phyloP scores from a whole-genome alignment of 2,329 filamentous ascomycete genomes.

The Alternaria triticina region DNA sequence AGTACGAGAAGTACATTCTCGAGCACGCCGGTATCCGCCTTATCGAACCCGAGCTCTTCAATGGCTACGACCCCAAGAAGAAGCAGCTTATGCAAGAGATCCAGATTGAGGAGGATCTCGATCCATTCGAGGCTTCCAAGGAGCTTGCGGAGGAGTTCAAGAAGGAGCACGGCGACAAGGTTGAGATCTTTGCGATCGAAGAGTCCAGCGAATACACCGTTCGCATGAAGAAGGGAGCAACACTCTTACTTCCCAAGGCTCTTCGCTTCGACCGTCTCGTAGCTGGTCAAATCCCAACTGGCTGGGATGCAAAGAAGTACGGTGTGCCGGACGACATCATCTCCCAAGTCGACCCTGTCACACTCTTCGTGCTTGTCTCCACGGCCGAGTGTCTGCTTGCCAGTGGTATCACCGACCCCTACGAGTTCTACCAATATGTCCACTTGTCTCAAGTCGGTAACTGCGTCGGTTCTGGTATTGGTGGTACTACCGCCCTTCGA shows the following conservation, averaged over 20 bases:
- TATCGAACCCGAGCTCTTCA: slow-evolving; percentile 96
- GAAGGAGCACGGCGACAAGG: slow-evolving; percentile 95
- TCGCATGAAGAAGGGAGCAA: slow-evolving; percentile 92
- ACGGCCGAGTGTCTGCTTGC: slow-evolving; percentile 90
- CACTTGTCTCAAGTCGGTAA: slow-evolving; percentile 98
- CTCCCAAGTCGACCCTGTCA: slow-evolving; percentile 94
- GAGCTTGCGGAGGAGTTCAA: slow-evolving; percentile 98
- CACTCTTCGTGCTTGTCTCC: slow-evolving; percentile 91
- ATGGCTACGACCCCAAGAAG: slow-evolving; percentile 96
- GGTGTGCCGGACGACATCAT: slow-evolving; percentile 98
- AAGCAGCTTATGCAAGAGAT: slow-evolving; percentile 98
- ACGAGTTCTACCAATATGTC: slow-evolving; percentile 99
- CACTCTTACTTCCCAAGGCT: slow-evolving; percentile 94
- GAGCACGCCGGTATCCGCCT: slow-evolving; percentile 97
- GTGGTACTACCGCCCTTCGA: slow-evolving; percentile 87
- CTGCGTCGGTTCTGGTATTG: slow-evolving; percentile 97
- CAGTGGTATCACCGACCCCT: slow-evolving; percentile 96
- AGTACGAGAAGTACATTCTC: slow-evolving; percentile 96
- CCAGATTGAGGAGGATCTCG: slow-evolving; percentile 94
- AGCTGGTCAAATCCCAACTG: slow-evolving; percentile 93
- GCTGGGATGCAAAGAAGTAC: slow-evolving; percentile 96
- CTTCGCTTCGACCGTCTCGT: slow-evolving; percentile 96
- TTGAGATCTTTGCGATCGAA: slow-evolving; percentile 93
- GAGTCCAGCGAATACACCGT: slow-evolving; percentile 95
- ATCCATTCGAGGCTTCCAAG: slow-evolving; percentile 96